These are phyloP conservation scores for Eimeria praecox DNA, from an alignment of 169 alveolate species.

Conservation along the genomic window DNA sequence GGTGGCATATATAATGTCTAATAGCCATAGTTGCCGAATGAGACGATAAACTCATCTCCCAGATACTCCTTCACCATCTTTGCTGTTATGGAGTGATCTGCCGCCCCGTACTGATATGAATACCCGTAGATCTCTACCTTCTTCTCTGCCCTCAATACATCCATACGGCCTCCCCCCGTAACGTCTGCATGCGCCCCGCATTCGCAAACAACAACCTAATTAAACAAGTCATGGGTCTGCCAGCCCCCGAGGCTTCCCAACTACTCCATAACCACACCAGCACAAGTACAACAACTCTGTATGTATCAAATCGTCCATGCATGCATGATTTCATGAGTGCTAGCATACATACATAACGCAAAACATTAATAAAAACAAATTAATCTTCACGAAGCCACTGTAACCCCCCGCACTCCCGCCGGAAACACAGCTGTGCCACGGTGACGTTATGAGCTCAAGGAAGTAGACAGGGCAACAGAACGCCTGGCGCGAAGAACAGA, in stretches of 20 bases:
- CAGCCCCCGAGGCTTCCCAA: too few species aligned
- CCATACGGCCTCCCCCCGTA: slow-evolving; percentile 79
- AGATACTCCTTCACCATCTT: slow-evolving; percentile 71
- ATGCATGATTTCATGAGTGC: neutral
- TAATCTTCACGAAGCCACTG: too few species aligned
- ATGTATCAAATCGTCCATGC: neutral
- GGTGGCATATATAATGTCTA: neutral
- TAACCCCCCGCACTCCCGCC: neutral
- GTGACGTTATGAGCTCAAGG: neutral
- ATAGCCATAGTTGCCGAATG: slow-evolving; percentile 80
- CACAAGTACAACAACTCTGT: neutral
- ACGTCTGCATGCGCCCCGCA: slow-evolving; percentile 44
- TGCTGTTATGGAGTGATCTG: slow-evolving; percentile 79
- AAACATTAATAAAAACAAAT: too few species aligned
- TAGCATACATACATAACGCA: too few species aligned
- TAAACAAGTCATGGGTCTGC: neutral
- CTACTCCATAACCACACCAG: too few species aligned
- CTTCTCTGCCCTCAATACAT: slow-evolving; percentile 48
- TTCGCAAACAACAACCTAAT: neutral
- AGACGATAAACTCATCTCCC: slow-evolving; percentile 74
- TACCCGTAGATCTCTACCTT: slow-evolving; percentile 78
- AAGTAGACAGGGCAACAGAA: neutral
- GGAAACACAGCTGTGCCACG: neutral
- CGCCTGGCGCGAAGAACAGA: too few species aligned
- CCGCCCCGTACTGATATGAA: slow-evolving; percentile 81